Base-by-base conservation (phyloP, 768 basidiomycete genomes). In the Rhodotorula babjevae region DNA sequence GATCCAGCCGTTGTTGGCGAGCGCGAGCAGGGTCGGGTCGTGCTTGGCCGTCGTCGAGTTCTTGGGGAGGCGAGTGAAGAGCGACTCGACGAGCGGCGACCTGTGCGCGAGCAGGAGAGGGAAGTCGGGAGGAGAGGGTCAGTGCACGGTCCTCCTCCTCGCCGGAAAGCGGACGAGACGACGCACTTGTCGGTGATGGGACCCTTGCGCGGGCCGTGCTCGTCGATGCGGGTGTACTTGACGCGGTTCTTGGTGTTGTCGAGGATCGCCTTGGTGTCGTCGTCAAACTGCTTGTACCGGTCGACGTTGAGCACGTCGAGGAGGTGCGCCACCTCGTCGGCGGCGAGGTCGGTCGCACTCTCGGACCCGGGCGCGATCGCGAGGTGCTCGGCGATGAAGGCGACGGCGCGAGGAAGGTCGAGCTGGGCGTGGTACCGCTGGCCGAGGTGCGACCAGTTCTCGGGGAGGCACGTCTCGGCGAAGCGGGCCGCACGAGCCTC, bases 1-100 rank as follows among this genome's bases (percentile, higher is more conserved):
- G 75, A 99, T 93, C 96, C 96, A 99, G 6, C 96, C 96, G 79
- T 99, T 99, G 82, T 98, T 97, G 11, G 95, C 96, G 42, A 99
- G 83, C 4, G 90, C 89, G 79, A 93, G 90, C 23, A 85, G 83
- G 25, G 78, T 73, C 10, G 84, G 82, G 61, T 87, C 83, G 64
- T 84, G 83, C 72, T 84, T 84, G 44, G 78, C 65, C 0, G 84
- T 84, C 10, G 73, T 77, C 21, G 68, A 73, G 72, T 83, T 84
- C 36, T 85, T 52, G 74, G 83, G 84, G 21, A 97, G 81, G 36
- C 93, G 89, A 3, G 93, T 97, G 82, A 99, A 99, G 83, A 97
- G 97, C 8, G 85, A 81, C 79, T 98, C 96, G 57, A 92, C 89
- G 57, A 99, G 84, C 31, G 95, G 93, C 25, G 84, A 85, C 53